Evolutionary conservation across 768 basidiomycete species (phyloP).

Genomic region (Scleroderma bovista): DNA sequence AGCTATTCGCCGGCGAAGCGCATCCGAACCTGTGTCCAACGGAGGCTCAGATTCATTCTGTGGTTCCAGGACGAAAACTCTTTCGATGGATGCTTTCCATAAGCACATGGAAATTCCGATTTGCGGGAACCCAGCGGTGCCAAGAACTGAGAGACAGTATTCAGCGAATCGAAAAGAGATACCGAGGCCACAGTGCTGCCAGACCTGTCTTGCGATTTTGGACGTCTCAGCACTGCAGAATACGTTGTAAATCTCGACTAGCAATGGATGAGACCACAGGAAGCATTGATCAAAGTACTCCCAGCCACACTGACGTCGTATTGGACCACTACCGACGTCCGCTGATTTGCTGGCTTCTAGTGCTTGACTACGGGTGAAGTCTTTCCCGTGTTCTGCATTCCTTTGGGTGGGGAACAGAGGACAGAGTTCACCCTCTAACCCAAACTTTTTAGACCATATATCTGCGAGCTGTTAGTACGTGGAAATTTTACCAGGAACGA

Average conservation of each 20-base stretch:
- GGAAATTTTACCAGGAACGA: background rate
- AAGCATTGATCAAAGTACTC: conserved; percentile 14
- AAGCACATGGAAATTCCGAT: conserved; percentile 15
- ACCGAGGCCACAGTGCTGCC: conserved; percentile 92
- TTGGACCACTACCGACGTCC: conserved; percentile 55
- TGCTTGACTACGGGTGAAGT: conserved; percentile 59
- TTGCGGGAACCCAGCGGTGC: conserved; percentile 19
- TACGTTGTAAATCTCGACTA: conserved; percentile 72
- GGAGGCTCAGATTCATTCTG: conserved; percentile 52
- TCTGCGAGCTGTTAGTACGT: conserved; percentile 54
- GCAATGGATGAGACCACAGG: conserved; percentile 15
- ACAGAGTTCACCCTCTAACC: conserved; percentile 60
- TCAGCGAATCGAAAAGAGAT: conserved; percentile 90
- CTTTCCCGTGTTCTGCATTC: conserved; percentile 69
- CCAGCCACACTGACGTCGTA: conserved; percentile 65
- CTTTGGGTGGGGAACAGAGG: conserved; percentile 73
- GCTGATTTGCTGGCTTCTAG: conserved; percentile 35
- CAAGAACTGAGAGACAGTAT: conserved; percentile 66
- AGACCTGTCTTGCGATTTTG: conserved; percentile 79
- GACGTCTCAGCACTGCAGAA: conserved; percentile 65
- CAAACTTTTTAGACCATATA: conserved; percentile 77
- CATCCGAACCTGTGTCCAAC: conserved; percentile 60
- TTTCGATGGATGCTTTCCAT: conserved; percentile 33
- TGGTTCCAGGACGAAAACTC: conserved; percentile 35
- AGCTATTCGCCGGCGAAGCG: conserved; percentile 80